A percentile compares a stretch with the other conserved stretches of the same genome.
Conservation (phyloP, 2,329 filamentous ascomycete species). For the Fusarium clavum region DNA sequence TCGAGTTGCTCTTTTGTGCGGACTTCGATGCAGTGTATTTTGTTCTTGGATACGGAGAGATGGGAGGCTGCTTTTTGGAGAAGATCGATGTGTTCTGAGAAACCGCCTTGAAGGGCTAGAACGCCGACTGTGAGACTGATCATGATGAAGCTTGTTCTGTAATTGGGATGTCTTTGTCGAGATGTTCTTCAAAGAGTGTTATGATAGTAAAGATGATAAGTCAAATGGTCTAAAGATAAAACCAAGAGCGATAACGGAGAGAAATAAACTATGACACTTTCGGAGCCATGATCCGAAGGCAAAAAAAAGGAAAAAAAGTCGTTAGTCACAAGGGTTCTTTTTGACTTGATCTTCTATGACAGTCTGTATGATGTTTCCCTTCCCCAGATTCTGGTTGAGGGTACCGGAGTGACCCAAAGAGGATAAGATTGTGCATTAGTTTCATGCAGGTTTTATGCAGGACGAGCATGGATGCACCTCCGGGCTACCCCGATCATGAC, state of each 20-base stretch:
- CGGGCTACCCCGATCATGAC: slow-evolving; percentile 26
- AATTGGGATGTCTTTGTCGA: not conserved
- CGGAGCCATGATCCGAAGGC: slow-evolving; percentile 34
- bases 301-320: slow-evolving; percentile 4
- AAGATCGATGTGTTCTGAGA: slow-evolving; percentile 86
- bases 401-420: slow-evolving; percentile 38
- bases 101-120: slow-evolving; percentile 88
- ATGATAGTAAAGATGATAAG: not conserved
- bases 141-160: slow-evolving; percentile 22
- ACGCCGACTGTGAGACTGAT: slow-evolving; percentile 66
- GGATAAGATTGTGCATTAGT: slow-evolving; percentile 36
- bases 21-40: slow-evolving; percentile 79
- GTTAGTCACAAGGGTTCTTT: slow-evolving; percentile 20
- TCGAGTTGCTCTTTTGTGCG: slow-evolving; percentile 78
- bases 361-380: not conserved
- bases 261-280: not conserved
- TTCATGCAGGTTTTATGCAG: slow-evolving; percentile 20
- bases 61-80: slow-evolving; percentile 74
- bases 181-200: not conserved
- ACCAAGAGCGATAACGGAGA: slow-evolving; percentile 32
- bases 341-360: not conserved
- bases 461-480: slow-evolving; percentile 24
- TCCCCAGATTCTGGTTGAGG: slow-evolving; percentile 37
- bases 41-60: slow-evolving; percentile 52
- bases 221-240: not conserved